Conservation (phyloP, 306 rosid genomes). For the Alnus rubra region DNA sequence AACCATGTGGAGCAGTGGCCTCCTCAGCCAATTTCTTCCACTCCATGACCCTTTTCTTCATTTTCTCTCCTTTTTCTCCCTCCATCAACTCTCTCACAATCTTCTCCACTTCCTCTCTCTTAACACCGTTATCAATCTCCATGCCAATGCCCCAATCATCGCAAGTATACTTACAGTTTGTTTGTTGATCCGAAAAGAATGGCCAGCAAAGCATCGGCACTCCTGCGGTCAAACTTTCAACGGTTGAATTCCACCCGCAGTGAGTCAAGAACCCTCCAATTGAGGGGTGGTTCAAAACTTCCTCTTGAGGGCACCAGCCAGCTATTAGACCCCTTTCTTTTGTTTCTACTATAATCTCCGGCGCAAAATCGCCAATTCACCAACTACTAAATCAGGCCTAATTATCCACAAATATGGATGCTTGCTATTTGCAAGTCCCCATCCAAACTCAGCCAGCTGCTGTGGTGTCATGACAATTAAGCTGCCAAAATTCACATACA, state of each 20-base stretch:
- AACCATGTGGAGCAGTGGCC: neutral
- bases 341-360: neutral
- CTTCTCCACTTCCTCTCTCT: neutral
- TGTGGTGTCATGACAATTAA: neutral
- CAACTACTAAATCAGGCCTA: slow-evolving; percentile 6
- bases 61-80: neutral
- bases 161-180: neutral
- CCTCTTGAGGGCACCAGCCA: slow-evolving; percentile 24
- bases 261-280: slow-evolving; percentile 19
- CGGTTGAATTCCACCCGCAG: slow-evolving; percentile 19
- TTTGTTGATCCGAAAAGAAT: neutral
- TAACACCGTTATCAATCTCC: neutral
- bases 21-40: neutral
- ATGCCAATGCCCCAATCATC: neutral
- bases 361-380: neutral
- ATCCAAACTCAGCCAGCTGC: slow-evolving; percentile 14
- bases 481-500: slow-evolving; percentile 24
- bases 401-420: slow-evolving; percentile 19
- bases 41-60: slow-evolving; percentile 3
- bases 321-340: slow-evolving; percentile 22
- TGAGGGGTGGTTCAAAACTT: slow-evolving; percentile 17
- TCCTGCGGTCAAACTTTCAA: slow-evolving; percentile 13
- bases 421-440: slow-evolving; percentile 25
- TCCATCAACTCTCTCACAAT: neutral
- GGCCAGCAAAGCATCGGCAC: slow-evolving; percentile 12